Evolutionary conservation across 2,329 filamentous ascomycete species (phyloP).

Genomic region (Fusarium brachygibbosum): DNA sequence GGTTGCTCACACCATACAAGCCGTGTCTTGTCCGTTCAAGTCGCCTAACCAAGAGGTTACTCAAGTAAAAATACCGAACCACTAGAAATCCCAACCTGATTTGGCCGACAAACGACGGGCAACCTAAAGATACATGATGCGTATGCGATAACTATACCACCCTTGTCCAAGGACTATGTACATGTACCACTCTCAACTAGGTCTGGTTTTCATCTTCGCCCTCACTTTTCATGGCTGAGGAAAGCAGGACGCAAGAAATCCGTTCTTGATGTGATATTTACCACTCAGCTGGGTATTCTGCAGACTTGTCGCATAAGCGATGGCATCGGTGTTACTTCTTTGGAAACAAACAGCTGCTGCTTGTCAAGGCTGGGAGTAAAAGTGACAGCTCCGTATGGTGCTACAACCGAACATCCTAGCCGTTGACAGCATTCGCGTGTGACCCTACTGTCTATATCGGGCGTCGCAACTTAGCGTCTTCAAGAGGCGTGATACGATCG

Average conservation of each 20-base stretch:
- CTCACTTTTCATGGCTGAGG: conserved; percentile 14
- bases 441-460: conserved; percentile 35
- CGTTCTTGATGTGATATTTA: conserved; percentile 32
- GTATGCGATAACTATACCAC: conserved; percentile 19
- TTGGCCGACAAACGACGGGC: conserved; percentile 22
- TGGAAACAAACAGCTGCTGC: not conserved
- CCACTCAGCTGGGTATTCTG: conserved; percentile 22
- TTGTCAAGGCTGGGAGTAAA: conserved; percentile 7
- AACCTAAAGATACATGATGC: conserved; percentile 8
- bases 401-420: conserved; percentile 28
- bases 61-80: conserved; percentile 18
- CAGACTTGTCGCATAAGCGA: conserved; percentile 17
- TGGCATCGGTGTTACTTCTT: conserved; percentile 8
- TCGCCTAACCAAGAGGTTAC: conserved; percentile 23
- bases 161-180: conserved; percentile 16
- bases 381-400: conserved; percentile 31
- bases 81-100: conserved; percentile 17
- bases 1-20: conserved; percentile 31
- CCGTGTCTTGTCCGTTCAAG: conserved; percentile 22
- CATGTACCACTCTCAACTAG: conserved; percentile 26
- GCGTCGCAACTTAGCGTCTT: conserved; percentile 28
- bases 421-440: conserved; percentile 33
- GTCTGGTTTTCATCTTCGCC: conserved; percentile 16
- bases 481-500: conserved; percentile 41
- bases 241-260: conserved; percentile 22